phyloP scores from a whole-genome alignment of 2,329 filamentous ascomycete genomes.

The Penicillium sclerotigenum region DNA sequence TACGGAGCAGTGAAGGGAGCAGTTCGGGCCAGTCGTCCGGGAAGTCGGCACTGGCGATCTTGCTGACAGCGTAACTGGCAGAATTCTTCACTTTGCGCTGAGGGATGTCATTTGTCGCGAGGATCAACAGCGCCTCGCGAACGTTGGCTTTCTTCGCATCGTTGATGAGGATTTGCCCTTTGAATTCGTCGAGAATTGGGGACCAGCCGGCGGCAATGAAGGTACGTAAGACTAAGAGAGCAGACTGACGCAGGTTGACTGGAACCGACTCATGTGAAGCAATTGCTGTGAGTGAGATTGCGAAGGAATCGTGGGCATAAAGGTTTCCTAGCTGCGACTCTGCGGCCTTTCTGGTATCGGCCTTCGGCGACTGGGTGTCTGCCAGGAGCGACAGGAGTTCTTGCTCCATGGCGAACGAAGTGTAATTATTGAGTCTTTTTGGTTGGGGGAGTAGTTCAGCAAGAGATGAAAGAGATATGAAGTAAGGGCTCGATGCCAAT shows the following conservation, averaged over 20 bases:
- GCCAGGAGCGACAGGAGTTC: slow-evolving; percentile 84
- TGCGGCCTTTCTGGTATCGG: slow-evolving; percentile 76
- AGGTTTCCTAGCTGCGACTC: slow-evolving; percentile 76
- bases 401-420: slow-evolving; percentile 68
- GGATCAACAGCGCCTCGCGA: slow-evolving; percentile 69
- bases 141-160: slow-evolving; percentile 72
- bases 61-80: slow-evolving; percentile 87
- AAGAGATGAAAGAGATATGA: neutral
- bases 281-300: slow-evolving; percentile 74
- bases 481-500: neutral
- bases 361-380: slow-evolving; percentile 75
- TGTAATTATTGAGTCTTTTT: slow-evolving; percentile 5
- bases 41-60: slow-evolving; percentile 90
- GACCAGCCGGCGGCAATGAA: slow-evolving; percentile 87
- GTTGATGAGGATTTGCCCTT: slow-evolving; percentile 64
- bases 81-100: slow-evolving; percentile 84
- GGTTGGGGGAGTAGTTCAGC: neutral
- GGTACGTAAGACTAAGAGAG: slow-evolving; percentile 73
- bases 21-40: slow-evolving; percentile 93
- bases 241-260: slow-evolving; percentile 74
- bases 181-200: slow-evolving; percentile 67
- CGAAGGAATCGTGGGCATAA: slow-evolving; percentile 67
- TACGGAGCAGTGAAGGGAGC: slow-evolving; percentile 72
- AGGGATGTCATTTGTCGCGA: slow-evolving; percentile 67
- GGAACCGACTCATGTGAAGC: slow-evolving; percentile 72